Conservation (phyloP, 2,329 filamentous ascomycete species). For the Aspergillus costaricaensis region DNA sequence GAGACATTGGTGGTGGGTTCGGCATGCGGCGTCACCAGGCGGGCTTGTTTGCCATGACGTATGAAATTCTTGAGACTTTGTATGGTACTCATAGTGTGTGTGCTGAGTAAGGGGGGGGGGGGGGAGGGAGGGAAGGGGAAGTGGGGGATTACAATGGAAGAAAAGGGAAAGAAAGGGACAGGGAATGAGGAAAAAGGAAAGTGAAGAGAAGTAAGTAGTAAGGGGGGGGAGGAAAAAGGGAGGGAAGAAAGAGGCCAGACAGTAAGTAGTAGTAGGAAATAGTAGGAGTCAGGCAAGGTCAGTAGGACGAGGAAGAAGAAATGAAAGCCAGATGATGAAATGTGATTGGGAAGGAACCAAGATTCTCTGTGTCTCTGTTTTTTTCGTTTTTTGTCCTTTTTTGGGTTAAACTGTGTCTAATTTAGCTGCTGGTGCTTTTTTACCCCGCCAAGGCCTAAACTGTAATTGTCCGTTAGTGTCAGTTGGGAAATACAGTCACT, state of each 20-base stretch:
- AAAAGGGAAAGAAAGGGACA: not conserved
- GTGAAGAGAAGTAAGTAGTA: constrained; percentile 1
- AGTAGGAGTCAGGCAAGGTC: not conserved
- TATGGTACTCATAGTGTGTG: constrained; percentile 65
- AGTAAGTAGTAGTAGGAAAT: not conserved
- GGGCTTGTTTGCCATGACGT: constrained; percentile 94
- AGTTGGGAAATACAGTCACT: not conserved
- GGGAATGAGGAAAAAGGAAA: not conserved
- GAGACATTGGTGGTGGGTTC: constrained; percentile 66
- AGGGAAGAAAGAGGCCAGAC: constrained; percentile 1
- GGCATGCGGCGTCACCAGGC: constrained; percentile 62
- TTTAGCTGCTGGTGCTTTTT: constrained; percentile 2
- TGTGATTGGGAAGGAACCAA: constrained; percentile 5
- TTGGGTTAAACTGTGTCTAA: not conserved
- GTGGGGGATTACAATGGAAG: constrained; percentile 1
- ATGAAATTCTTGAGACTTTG: constrained; percentile 99
- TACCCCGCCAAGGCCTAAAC: constrained; percentile 9
- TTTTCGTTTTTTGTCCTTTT: constrained; percentile 1
- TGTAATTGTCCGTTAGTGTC: constrained; percentile 1
- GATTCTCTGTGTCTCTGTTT: constrained; percentile 8
- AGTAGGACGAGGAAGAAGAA: constrained; percentile 10
- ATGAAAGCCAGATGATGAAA: not conserved
- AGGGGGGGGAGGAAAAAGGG: constrained; percentile 4
- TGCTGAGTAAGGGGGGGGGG: constrained; percentile 17
- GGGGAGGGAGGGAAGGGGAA: constrained; percentile 7